Evolutionary conservation across 768 basidiomycete species (phyloP).

Genomic region (Lactifluus volemus): DNA sequence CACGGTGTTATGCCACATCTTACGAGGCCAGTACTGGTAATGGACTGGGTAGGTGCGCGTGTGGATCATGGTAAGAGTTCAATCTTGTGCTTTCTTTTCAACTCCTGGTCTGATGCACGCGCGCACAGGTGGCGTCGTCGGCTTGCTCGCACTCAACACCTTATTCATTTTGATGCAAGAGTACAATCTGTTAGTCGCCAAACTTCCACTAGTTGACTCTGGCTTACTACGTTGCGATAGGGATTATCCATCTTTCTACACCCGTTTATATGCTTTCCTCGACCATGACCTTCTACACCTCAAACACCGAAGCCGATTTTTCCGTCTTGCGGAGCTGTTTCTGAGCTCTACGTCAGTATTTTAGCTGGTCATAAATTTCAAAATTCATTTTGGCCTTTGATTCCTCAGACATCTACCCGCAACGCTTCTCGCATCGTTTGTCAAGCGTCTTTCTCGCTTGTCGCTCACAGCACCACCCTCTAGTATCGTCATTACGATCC

Average conservation of each 20-base stretch:
- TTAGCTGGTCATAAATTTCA: not conserved
- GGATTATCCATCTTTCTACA: slow-evolving; percentile 95
- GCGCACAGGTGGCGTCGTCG: slow-evolving; percentile 64
- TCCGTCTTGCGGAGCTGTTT: slow-evolving; percentile 86
- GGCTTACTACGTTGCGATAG: slow-evolving; percentile 32
- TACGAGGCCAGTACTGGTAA: slow-evolving; percentile 67
- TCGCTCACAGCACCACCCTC: slow-evolving; percentile 83
- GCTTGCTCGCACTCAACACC: slow-evolving; percentile 84
- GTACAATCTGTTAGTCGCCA: slow-evolving; percentile 73
- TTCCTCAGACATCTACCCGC: slow-evolving; percentile 71
- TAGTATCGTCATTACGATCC: slow-evolving; percentile 83
- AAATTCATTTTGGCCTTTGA: not conserved
- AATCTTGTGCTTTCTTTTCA: not conserved
- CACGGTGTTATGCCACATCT: slow-evolving; percentile 76
- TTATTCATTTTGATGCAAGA: slow-evolving; percentile 86
- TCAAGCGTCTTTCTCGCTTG: slow-evolving; percentile 83
- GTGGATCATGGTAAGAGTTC: slow-evolving; percentile 62
- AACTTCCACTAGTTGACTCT: not conserved
- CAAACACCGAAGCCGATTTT: slow-evolving; percentile 91
- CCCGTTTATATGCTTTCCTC: slow-evolving; percentile 81
- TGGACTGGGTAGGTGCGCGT: slow-evolving; percentile 86
- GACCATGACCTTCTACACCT: slow-evolving; percentile 83
- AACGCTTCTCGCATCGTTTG: slow-evolving; percentile 86
- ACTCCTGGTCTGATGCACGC: not conserved
- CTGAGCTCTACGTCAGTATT: slow-evolving; percentile 70